Base-by-base conservation (phyloP, 805 yeast genomes). In the Yarrowia sp. region DNA sequence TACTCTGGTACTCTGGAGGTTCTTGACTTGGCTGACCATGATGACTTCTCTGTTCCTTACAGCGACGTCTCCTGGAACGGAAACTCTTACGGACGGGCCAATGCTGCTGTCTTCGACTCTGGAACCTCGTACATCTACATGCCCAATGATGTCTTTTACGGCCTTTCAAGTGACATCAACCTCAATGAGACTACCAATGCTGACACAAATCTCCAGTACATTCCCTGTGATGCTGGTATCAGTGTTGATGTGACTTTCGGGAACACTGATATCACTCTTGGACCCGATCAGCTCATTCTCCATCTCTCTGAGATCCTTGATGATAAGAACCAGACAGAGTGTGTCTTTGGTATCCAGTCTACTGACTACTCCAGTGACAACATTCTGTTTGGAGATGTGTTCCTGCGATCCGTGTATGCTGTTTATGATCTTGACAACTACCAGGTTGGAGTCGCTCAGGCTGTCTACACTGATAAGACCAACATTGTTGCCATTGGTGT, bases 381-480 rank as follows among this genome's bases (percentile, higher is more conserved):
- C 40, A 49, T 43, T 44, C 52, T 19, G 53, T 69, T 36, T 66
- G 95, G 95, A 13, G 92, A 88, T 73, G 82, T 84, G 52, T 84
- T 89, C 73, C 77, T 90, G 70, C 80, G 90, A 67, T 82, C 84
- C 38, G 88, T 87, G 2, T 90, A 89, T 74, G 82, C 84, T 34
- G 91, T 87, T 12, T 87, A 83, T 75, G 91, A 90, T 74, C 77
- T 88, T 63, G 90, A 87, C 24, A 83, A 82, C 72, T 38, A 53
- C 19, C 44, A 38, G 33, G 44, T 52, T 5, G 60, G 44, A 7
- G 44, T 53, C 6, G 60, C 60, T 14, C 60, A 38, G 14, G 44
- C 60, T 14, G 60, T 53, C 4, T 38, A 53, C 14, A 53, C 60
- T 20, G 60, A 53, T 33, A 15, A 52, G 34, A 53, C 44, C 15